A percentile compares a stretch with the other conserved stretches of the same genome.
Evolutionary conservation across 208 protist species (phyloP).

Genomic region (Leishmania tropica): DNA sequence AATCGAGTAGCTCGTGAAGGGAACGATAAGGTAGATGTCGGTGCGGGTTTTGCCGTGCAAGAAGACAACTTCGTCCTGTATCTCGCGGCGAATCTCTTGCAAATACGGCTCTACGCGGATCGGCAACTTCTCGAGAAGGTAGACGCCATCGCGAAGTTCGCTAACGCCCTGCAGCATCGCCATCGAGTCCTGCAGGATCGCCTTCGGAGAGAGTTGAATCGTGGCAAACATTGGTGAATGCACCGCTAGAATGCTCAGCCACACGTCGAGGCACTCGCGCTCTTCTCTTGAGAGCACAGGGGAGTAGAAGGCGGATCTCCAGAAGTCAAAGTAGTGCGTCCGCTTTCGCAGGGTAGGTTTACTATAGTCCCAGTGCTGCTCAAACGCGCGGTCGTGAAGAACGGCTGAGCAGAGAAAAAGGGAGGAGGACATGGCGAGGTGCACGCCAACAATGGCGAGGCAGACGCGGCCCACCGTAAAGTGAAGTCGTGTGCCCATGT

Average conservation of each 20-base stretch:
- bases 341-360: conserved; percentile 41
- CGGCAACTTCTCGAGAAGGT: conserved; percentile 40
- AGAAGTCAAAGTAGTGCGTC: conserved; percentile 43
- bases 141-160: conserved; percentile 59
- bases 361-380: conserved; percentile 69
- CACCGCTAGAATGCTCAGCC: conserved; percentile 45
- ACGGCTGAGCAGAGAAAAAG: conserved; percentile 41
- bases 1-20: conserved; percentile 39
- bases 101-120: conserved; percentile 39
- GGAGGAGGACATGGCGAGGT: conserved; percentile 28
- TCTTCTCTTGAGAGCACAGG: conserved; percentile 45
- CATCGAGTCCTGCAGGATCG: conserved; percentile 64
- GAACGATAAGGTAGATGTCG: conserved; percentile 42
- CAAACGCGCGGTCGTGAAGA: conserved; percentile 49
- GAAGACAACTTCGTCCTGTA: conserved; percentile 50
- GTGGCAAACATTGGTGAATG: conserved; percentile 28
- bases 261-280: conserved; percentile 59
- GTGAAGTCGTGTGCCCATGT: not conserved
- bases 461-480: conserved; percentile 32
- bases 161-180: conserved; percentile 44
- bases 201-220: conserved; percentile 35
- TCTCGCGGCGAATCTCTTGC: conserved; percentile 57
- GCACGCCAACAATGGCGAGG: conserved; percentile 32
- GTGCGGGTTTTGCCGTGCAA: conserved; percentile 55
- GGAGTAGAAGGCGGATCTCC: conserved; percentile 42